Conservation (phyloP, 208 protist species). For the Acanthamoeba polyphaga region DNA sequence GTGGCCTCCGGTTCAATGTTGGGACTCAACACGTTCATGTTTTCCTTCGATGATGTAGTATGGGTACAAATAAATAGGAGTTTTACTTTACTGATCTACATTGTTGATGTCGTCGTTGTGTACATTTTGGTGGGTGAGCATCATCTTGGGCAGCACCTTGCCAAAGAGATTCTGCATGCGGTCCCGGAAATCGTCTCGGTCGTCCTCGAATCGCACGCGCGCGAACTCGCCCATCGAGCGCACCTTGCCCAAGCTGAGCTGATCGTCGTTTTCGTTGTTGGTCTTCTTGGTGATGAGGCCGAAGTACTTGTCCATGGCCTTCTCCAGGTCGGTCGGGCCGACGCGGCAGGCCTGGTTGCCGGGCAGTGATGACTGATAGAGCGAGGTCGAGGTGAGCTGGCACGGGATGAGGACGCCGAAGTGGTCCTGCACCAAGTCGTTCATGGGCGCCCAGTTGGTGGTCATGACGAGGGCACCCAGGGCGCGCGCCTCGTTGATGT, state of each 20-base stretch:
- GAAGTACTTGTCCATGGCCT: neutral
- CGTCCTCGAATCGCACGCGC: constrained; percentile 8
- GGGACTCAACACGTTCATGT: no score
- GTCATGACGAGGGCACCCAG: neutral
- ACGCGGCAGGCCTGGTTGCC: constrained; percentile 11
- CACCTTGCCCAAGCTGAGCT: neutral
- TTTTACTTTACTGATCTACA: neutral
- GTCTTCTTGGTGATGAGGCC: neutral
- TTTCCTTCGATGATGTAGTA: no score
- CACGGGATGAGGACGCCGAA: constrained; percentile 38
- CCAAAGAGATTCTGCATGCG: neutral
- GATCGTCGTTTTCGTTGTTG: no score
- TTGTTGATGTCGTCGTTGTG: neutral
- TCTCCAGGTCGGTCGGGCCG: neutral
- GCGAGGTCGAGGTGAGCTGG: neutral
- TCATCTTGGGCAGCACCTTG: neutral
- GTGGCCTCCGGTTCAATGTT: neutral
- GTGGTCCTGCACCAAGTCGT: constrained; percentile 47
- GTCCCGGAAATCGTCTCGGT: neutral
- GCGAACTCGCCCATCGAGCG: neutral
- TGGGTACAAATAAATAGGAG: neutral
- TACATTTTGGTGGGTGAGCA: neutral
- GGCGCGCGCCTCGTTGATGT: constrained; percentile 39
- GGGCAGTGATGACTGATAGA: neutral
- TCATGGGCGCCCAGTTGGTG: constrained; percentile 54